Conservation (phyloP, 164 flowering plant species). For the Warburgia ugandensis region DNA sequence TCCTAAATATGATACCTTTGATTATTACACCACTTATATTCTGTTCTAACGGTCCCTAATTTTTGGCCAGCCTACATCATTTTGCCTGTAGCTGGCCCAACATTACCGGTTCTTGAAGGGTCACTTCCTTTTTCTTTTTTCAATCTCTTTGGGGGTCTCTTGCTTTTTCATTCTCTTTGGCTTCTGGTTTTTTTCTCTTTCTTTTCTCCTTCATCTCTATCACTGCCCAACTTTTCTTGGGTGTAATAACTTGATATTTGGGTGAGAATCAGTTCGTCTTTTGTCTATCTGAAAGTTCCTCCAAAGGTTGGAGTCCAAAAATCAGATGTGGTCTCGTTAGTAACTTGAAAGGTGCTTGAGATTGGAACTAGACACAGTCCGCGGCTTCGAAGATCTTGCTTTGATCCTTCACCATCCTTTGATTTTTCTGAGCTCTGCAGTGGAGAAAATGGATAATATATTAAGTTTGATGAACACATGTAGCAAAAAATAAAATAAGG, state of each 20-base stretch:
- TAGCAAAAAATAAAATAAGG: neutral
- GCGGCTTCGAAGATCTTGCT: conserved; percentile 58
- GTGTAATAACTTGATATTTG: conserved; percentile 8
- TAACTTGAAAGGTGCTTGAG: conserved; percentile 56
- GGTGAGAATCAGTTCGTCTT: conserved; percentile 2
- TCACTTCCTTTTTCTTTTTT: conserved; percentile 8
- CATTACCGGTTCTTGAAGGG: conserved; percentile 20
- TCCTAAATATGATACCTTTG: conserved; percentile 17
- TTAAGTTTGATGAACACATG: neutral
- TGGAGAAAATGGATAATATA: neutral
- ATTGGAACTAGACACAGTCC: conserved; percentile 70
- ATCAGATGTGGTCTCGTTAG: conserved; percentile 55
- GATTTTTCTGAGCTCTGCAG: conserved; percentile 37
- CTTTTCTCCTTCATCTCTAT: conserved; percentile 9
- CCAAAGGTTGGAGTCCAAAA: conserved; percentile 74
- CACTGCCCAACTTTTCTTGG: conserved; percentile 32
- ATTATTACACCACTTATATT: conserved; percentile 18
- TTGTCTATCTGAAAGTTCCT: conserved; percentile 50
- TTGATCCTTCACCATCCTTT: conserved; percentile 38
- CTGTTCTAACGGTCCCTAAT: conserved; percentile 21
- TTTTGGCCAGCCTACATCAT: conserved; percentile 36
- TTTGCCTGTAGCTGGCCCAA: conserved; percentile 35
- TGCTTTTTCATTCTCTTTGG: conserved; percentile 1
- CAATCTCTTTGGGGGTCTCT: conserved; percentile 9
- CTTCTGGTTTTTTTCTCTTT: neutral